Base-by-base conservation (phyloP, 345 rosid genomes). In the Dipteronia sinensis region DNA sequence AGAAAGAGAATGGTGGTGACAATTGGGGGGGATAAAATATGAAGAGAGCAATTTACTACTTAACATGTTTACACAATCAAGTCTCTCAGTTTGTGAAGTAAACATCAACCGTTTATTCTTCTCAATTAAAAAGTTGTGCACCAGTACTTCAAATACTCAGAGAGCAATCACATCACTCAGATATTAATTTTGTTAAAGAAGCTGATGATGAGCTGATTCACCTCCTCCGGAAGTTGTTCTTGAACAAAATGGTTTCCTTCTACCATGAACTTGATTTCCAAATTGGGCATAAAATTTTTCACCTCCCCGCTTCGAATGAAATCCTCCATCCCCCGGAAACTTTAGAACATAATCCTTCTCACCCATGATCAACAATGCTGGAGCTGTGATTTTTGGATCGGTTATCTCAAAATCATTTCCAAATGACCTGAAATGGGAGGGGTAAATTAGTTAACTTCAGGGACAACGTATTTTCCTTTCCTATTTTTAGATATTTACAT, bases 201-300 rank as follows among this genome's bases (percentile, higher is more conserved):
- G 44, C 23, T 65, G 51, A 85, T 23, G 72, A 87, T 46, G 59
- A 81, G 73, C 56, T 72, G 64, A 51, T 87, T 87, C 65, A 85
- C 80, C 15, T 82, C 12, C 10, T 77, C 80, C 3, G 86, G 88
- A 11, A 80, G 62, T 58, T 85, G 81, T 38, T 88, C 88, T 5
- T 82, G 87, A 71, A 82, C 75, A 46, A 85, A 85, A 75, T 88
- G 87, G 55, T 46, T 83, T 7, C 86, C 85, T 64, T 85, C 90
- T 2, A 73, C 74, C 51, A 82, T 16, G 76, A 74, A 83, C 27
- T 46, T 44, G 17, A 71, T 71, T 9, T 86, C 87, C 76, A 86
- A 71, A 62, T 84, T 69, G 16, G 89, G 85, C 61, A 86, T 85
- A 40, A 75, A 84, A 16, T 80, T 58, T 69, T 82, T 80, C 79